These are phyloP conservation scores for Haplographium delicatum DNA, from an alignment of 495 filamentous ascomycete species.

Conservation along the genomic window DNA sequence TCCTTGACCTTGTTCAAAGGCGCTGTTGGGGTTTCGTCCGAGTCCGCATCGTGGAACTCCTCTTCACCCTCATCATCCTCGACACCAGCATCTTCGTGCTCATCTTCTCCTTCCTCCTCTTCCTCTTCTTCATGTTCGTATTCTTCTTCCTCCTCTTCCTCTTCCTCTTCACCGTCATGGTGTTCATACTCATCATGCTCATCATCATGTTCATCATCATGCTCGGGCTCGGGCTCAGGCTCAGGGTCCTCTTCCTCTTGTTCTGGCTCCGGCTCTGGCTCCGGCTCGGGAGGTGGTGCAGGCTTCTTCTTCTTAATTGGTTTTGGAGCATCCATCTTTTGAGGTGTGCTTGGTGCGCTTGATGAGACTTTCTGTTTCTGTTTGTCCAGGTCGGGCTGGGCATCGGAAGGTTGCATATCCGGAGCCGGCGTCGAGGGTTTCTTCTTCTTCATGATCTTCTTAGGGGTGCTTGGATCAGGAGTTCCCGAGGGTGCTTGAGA, in stretches of 20 bases:
- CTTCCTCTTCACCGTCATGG: background rate
- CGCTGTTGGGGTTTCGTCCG: background rate
- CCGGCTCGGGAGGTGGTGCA: slow-evolving; percentile 5
- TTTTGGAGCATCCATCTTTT: slow-evolving; percentile 5
- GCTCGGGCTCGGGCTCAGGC: slow-evolving; percentile 1
- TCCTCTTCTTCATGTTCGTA: slow-evolving; percentile 11
- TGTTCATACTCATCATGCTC: slow-evolving; percentile 5
- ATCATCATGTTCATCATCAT: slow-evolving; percentile 7
- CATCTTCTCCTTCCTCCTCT: background rate
- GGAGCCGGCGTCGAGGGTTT: slow-evolving; percentile 2
- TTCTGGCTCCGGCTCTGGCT: slow-evolving; percentile 9
- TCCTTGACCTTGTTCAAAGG: slow-evolving; percentile 1
- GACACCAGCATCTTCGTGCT: slow-evolving; percentile 6
- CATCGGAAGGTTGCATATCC: background rate
- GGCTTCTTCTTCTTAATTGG: slow-evolving; percentile 13
- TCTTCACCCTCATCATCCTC: slow-evolving; percentile 7
- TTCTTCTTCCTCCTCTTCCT: slow-evolving; percentile 1
- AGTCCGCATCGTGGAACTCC: slow-evolving; percentile 3
- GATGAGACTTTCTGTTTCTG: background rate
- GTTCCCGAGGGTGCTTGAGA: slow-evolving; percentile 2
- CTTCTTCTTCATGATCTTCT: slow-evolving; percentile 18
- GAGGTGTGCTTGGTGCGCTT: slow-evolving; percentile 1
- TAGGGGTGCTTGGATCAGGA: slow-evolving; percentile 1
- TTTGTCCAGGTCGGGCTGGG: background rate
- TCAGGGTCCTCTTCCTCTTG: slow-evolving; percentile 1